Evolutionary conservation across 371 early-diverging fungal genomes (phyloP).

Genomic region (Mortierella sp.): DNA sequence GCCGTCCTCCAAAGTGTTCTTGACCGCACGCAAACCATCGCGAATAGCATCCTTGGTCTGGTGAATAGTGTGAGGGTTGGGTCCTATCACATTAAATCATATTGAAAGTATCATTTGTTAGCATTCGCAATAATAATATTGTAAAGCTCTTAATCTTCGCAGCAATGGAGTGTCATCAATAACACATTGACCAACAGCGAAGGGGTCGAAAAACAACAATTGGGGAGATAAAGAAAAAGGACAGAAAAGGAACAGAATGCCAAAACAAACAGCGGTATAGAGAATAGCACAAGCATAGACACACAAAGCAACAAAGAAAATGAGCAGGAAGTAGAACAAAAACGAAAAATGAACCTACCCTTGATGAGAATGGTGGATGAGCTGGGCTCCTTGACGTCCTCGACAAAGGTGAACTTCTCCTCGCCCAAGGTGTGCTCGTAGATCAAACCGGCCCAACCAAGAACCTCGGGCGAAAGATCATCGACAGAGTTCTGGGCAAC

Average conservation of each 20-base stretch:
- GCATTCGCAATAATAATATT: neutral
- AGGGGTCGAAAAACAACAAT: neutral
- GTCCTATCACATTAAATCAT: slow-evolving; percentile 65
- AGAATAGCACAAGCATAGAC: too few species aligned
- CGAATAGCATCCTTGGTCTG: slow-evolving; percentile 99
- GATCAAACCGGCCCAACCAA: slow-evolving; percentile 97
- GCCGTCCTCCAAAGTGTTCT: slow-evolving; percentile 97
- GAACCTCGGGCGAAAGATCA: slow-evolving; percentile 88
- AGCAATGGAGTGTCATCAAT: neutral
- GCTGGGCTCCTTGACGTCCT: slow-evolving; percentile 95
- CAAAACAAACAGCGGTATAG: neutral
- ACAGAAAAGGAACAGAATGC: neutral
- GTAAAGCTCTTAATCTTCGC: too few species aligned
- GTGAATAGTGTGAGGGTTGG: slow-evolving; percentile 94
- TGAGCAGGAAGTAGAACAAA: neutral
- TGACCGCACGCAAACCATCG: slow-evolving; percentile 98
- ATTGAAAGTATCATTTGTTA: neutral
- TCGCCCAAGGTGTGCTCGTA: slow-evolving; percentile 99
- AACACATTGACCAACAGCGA: neutral
- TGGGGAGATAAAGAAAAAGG: neutral
- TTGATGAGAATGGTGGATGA: slow-evolving; percentile 98
- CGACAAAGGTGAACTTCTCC: slow-evolving; percentile 99
- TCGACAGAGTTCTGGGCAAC: slow-evolving; percentile 98
- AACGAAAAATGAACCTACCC: slow-evolving; percentile 63
- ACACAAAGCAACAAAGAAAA: neutral